phyloP scores from a whole-genome alignment of 2,329 filamentous ascomycete species.

The Aquanectria penicillioides region DNA sequence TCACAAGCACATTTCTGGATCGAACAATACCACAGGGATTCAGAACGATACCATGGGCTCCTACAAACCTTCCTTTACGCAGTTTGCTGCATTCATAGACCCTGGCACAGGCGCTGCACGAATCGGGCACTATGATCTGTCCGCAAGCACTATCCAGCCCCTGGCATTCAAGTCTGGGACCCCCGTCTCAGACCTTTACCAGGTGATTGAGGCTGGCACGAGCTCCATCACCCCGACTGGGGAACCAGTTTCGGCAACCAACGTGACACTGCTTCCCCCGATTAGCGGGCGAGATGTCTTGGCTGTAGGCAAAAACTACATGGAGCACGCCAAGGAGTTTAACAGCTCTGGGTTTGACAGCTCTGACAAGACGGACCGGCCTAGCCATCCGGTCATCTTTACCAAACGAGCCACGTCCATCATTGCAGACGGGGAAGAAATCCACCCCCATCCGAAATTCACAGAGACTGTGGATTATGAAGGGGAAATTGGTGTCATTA shows the following conservation, averaged over 20 bases:
- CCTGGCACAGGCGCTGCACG: slow-evolving; percentile 8
- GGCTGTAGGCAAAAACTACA: slow-evolving; percentile 66
- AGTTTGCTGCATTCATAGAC: slow-evolving; percentile 22
- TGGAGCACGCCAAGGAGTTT: slow-evolving; percentile 66
- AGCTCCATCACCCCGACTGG: slow-evolving; percentile 47
- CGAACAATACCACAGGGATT: too few species aligned
- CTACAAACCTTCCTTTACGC: too few species aligned
- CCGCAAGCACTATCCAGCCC: slow-evolving; percentile 46
- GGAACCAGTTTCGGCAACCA: slow-evolving; percentile 34
- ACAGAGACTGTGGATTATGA: slow-evolving; percentile 64
- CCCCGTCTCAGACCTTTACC: slow-evolving; percentile 56
- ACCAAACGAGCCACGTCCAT: slow-evolving; percentile 64
- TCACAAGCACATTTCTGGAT: too few species aligned
- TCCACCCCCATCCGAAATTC: slow-evolving; percentile 57
- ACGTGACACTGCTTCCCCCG: slow-evolving; percentile 57
- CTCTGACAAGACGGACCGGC: slow-evolving; percentile 62
- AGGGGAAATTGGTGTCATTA: slow-evolving; percentile 65
- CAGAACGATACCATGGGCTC: too few species aligned
- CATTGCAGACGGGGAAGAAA: slow-evolving; percentile 57
- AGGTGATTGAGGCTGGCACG: slow-evolving; percentile 60
- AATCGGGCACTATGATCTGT: slow-evolving; percentile 20
- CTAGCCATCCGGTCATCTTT: slow-evolving; percentile 65
- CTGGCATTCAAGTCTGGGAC: slow-evolving; percentile 58
- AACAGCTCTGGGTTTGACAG: slow-evolving; percentile 63
- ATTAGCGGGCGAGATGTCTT: slow-evolving; percentile 61